phyloP scores from a whole-genome alignment of 2,329 filamentous ascomycete genomes.

The Fusarium clavum region DNA sequence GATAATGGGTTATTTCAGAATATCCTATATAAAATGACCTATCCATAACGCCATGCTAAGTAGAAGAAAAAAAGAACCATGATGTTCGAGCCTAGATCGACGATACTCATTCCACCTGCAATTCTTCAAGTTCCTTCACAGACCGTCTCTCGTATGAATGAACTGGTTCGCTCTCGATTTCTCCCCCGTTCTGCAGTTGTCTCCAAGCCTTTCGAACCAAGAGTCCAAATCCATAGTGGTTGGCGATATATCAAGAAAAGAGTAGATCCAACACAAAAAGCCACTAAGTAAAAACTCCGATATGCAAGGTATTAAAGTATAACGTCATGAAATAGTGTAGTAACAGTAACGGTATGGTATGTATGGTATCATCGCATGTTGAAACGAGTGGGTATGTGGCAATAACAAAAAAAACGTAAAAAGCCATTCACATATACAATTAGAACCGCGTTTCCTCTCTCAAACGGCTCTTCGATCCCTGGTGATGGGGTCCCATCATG shows the following conservation, averaged over 20 bases:
- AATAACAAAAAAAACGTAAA: constrained; percentile 44
- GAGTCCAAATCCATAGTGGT: neutral
- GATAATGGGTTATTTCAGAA: neutral
- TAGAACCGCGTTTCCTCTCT: constrained; percentile 66
- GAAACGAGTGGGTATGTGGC: constrained; percentile 51
- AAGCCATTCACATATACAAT: constrained; percentile 39
- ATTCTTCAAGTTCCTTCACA: neutral
- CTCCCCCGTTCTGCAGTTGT: neutral
- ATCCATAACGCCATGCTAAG: constrained; percentile 33
- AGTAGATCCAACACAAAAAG: constrained; percentile 20
- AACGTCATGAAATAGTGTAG: constrained; percentile 37
- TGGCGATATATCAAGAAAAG: constrained; percentile 16
- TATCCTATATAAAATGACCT: constrained; percentile 14
- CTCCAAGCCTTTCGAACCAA: constrained; percentile 1
- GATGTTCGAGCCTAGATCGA: constrained; percentile 11
- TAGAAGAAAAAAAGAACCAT: constrained; percentile 7
- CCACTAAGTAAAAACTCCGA: constrained; percentile 21
- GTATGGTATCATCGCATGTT: constrained; percentile 47
- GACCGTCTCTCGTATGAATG: neutral
- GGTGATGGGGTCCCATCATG: constrained; percentile 60
- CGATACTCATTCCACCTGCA: constrained; percentile 1
- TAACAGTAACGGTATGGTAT: constrained; percentile 13
- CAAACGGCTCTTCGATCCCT: constrained; percentile 65
- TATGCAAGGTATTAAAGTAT: constrained; percentile 42
- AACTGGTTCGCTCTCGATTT: neutral